Evolutionary conservation across 148 eudicot species (phyloP).

Genomic region (Camellia lanceoleosa): DNA sequence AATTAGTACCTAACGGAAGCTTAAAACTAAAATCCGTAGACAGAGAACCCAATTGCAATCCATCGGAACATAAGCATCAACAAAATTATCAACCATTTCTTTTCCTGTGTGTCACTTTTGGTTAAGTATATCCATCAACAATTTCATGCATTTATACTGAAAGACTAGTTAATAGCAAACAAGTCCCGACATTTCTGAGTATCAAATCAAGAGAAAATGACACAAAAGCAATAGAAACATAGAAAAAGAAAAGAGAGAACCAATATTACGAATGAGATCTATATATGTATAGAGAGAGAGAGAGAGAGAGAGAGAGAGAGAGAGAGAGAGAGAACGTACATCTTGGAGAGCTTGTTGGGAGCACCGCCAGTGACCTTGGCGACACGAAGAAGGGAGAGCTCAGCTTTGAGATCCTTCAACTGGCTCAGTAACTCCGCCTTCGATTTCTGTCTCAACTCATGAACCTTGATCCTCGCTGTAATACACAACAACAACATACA

Average conservation of each 20-base stretch:
- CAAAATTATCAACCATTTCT: too few relatives aligned
- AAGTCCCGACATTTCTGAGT: too few relatives aligned
- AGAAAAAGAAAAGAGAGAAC: too few relatives aligned
- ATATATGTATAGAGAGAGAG: background rate
- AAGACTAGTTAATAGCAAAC: too few relatives aligned
- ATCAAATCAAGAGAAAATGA: too few relatives aligned
- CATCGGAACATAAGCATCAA: background rate
- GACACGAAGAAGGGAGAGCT: conserved; percentile 71
- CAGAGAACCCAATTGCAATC: background rate
- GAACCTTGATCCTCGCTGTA: conserved; percentile 71
- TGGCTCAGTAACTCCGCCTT: conserved; percentile 54
- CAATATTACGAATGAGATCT: background rate
- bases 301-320: background rate
- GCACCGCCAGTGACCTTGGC: conserved; percentile 91
- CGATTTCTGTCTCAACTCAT: conserved; percentile 62
- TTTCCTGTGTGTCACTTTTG: too few relatives aligned
- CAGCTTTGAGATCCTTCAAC: conserved; percentile 69
- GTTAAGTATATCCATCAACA: background rate
- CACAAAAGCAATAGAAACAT: too few relatives aligned
- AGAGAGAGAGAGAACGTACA: conserved; percentile 32
- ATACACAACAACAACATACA: background rate
- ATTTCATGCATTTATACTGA: background rate
- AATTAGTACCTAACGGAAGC: background rate
- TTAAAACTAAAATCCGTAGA: background rate
- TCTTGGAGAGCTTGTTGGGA: conserved; percentile 82